These are phyloP conservation scores for Mucor irregularis DNA, from an alignment of 371 early-diverging fungal genomes.

Conservation along the genomic window DNA sequence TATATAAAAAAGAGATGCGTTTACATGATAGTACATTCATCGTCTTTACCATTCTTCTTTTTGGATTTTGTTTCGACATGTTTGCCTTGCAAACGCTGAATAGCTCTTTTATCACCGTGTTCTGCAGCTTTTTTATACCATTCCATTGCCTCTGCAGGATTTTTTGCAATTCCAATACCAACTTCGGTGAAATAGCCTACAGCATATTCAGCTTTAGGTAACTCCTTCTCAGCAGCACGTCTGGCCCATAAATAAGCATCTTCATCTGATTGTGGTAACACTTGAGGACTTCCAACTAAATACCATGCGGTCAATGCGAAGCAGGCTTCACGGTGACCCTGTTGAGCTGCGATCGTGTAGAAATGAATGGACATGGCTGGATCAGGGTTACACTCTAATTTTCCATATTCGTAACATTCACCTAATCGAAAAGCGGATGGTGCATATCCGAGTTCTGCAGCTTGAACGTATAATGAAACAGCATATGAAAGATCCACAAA, in stretches of 20 bases:
- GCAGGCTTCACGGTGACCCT: constrained; percentile 89
- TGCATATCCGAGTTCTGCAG: constrained; percentile 78
- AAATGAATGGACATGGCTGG: constrained; percentile 71
- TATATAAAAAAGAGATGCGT: no score
- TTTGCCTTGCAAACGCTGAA: constrained; percentile 58
- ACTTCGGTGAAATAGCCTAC: constrained; percentile 86
- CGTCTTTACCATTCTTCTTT: constrained; percentile 45
- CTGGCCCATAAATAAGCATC: constrained; percentile 90
- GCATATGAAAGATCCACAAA: constrained; percentile 77
- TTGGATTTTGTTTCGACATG: constrained; percentile 33
- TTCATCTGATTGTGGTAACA: constrained; percentile 80
- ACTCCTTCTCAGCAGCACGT: constrained; percentile 82
- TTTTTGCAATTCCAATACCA: constrained; percentile 74
- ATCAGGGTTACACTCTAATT: constrained; percentile 65
- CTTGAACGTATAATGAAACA: constrained; percentile 69
- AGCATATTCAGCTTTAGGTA: constrained; percentile 88
- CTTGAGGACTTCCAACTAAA: constrained; percentile 78
- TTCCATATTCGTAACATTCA: constrained; percentile 80
- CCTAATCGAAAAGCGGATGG: constrained; percentile 78
- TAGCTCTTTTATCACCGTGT: constrained; percentile 82
- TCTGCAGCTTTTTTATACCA: constrained; percentile 86
- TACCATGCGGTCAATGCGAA: constrained; percentile 92
- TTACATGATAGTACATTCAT: constrained; percentile 54
- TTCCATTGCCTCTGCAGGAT: constrained; percentile 67
- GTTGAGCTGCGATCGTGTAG: constrained; percentile 82